Base-by-base conservation (phyloP, 257 asterid species). In the Scutellaria galericulata region DNA sequence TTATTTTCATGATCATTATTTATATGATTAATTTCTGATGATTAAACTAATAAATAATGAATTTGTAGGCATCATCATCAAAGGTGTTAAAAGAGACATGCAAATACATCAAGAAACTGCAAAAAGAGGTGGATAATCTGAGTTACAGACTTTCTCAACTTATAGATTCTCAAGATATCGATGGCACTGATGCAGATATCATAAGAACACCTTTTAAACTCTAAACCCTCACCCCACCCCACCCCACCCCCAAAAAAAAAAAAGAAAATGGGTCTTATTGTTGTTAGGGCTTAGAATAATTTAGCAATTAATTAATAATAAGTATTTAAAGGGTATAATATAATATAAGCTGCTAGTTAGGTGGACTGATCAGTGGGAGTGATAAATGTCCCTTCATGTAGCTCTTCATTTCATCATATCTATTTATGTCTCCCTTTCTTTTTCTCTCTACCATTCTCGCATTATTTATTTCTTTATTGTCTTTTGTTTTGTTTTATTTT, bases 121-220 rank as follows among this genome's bases (percentile, higher is more conserved):
- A 88, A 20, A 86, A 71, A 64, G 92, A 90, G 70, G 88, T 86
- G 75, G 95, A 88, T 76, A 82, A 78, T 73, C 71, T 88, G n/a
- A 85, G 90, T 74, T 85, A 76, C 4, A 81, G 81, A 54, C 83
- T 90, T 20, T 82, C 95, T 40, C 80, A 77, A 64, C 79, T 83
- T 41, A 65, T 88, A 67, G 74, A 84, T 50, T 86, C 95, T 57
- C 81, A 68, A 51, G 85, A 82, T 48, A 73, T 84, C 75, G 74
- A 71, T 35, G 64, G 18, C 51, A 18, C 61, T 61, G 84, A 88
- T 75, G 83, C 81, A 20, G 75, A 80, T 72, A 76, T 75, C 59
- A 61, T 90, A 8, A 77, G 66, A 59, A 84, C 44, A 77, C 82
- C 87, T 56, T 79, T 87, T 6, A 77, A 69, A 37, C 83, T 73